These are phyloP conservation scores for Ascoidea asiatica DNA, from an alignment of 805 yeast species.

Conservation along the genomic window DNA sequence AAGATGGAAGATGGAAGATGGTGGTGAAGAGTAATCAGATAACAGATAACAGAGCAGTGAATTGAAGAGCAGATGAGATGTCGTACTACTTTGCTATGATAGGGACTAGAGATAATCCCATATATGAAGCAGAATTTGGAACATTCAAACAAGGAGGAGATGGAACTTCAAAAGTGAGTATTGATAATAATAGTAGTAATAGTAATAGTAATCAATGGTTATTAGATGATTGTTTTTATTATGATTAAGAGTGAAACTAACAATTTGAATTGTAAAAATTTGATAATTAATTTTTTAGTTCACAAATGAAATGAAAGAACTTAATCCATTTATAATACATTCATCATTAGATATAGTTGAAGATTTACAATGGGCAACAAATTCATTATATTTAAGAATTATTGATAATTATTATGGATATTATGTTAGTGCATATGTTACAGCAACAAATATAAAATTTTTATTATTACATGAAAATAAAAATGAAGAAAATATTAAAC, in stretches of 20 bases:
- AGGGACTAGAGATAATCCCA: constrained; percentile 75
- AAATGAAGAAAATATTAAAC: constrained; percentile 54
- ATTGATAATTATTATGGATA: constrained; percentile 81
- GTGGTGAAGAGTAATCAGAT: too few species aligned
- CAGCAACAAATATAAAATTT: constrained; percentile 79
- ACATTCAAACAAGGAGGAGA: constrained; percentile 54
- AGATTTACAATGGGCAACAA: constrained; percentile 71
- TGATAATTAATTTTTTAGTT: too few species aligned
- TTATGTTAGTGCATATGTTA: constrained; percentile 69
- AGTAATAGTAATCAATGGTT: not conserved
- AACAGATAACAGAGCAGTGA: too few species aligned
- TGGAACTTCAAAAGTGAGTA: constrained; percentile 33
- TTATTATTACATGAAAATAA: constrained; percentile 52
- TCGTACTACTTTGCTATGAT: constrained; percentile 84
- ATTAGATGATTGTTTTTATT: not conserved
- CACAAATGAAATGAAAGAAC: constrained; percentile 56
- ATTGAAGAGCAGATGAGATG: too few species aligned
- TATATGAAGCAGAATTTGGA: constrained; percentile 81
- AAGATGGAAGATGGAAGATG: too few species aligned
- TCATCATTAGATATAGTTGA: constrained; percentile 86
- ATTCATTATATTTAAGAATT: constrained; percentile 53
- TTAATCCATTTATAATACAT: constrained; percentile 80
- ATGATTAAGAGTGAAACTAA: not conserved
- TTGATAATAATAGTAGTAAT: not conserved
- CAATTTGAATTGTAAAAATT: not conserved